A percentile compares a stretch with the other conserved stretches of the same genome.
Conservation (phyloP, 2,329 filamentous ascomycete species). For the Lachnellula occidentalis region DNA sequence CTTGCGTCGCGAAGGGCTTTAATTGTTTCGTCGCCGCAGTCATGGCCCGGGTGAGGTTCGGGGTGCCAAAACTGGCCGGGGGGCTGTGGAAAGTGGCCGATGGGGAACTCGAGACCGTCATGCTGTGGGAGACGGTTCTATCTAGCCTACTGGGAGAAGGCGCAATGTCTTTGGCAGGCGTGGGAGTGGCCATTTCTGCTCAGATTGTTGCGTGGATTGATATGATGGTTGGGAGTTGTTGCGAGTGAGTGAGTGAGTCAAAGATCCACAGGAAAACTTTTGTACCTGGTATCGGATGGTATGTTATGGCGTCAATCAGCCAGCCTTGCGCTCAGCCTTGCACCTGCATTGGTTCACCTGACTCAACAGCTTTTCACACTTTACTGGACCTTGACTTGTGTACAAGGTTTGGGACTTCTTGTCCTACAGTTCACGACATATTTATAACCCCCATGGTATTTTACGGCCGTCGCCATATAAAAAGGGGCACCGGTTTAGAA, state of each 20-base stretch:
- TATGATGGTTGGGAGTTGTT: neutral
- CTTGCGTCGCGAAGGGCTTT: conserved; percentile 91
- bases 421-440: neutral
- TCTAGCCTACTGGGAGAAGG: conserved; percentile 31
- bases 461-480: neutral
- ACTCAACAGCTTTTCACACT: neutral
- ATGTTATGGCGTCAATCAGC: neutral
- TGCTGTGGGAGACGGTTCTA: conserved; percentile 49
- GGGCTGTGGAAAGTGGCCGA: conserved; percentile 70
- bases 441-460: no score
- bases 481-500: no score
- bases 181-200: conserved; percentile 25
- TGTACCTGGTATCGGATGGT: neutral
- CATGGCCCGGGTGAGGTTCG: conserved; percentile 37
- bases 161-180: conserved; percentile 44
- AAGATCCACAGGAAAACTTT: neutral
- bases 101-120: conserved; percentile 71
- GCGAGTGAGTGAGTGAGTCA: neutral
- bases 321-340: conserved; percentile 3
- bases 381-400: neutral
- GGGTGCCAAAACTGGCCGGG: conserved; percentile 54
- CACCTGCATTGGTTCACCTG: neutral
- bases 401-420: neutral
- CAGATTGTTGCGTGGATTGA: neutral
- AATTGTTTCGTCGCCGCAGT: conserved; percentile 61